These are phyloP conservation scores for Porphyridium purpureum DNA, from an alignment of 23 red algal species.

Conservation along the genomic window DNA sequence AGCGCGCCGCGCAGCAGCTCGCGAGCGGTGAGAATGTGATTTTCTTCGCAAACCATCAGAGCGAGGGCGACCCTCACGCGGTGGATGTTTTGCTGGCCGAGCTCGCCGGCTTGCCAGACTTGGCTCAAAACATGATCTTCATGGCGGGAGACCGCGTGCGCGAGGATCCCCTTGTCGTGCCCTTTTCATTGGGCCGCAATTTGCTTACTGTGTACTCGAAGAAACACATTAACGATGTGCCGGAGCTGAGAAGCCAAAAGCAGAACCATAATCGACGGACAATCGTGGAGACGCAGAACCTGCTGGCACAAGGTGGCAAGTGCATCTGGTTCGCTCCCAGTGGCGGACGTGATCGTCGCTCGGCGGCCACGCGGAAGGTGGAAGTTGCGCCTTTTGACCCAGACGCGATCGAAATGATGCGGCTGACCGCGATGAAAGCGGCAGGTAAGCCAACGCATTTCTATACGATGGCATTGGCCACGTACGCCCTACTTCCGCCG, in stretches of 20 bases:
- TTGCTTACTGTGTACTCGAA: constrained; percentile 98
- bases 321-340: constrained; percentile 88
- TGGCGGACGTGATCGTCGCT: constrained; percentile 78
- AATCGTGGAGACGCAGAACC: constrained; percentile 13
- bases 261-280: constrained; percentile 72
- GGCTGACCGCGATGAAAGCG: constrained; percentile 44
- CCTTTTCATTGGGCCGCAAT: constrained; percentile 74
- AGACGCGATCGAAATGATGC: constrained; percentile 75
- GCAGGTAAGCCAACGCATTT: constrained; percentile 60
- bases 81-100: constrained; percentile 58
- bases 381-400: constrained; percentile 63
- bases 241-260: constrained; percentile 63
- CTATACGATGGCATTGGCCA: constrained; percentile 88
- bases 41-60: constrained; percentile 91
- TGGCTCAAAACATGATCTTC: constrained; percentile 54
- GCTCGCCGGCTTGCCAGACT: constrained; percentile 8
- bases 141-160: constrained; percentile 98
- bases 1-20: constrained; percentile 19
- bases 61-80: constrained; percentile 89
- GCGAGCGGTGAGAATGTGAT: constrained; percentile 72
- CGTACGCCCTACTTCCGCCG: constrained; percentile 83
- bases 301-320: constrained; percentile 39
- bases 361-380: constrained; percentile 18
- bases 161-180: constrained; percentile 74
- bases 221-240: constrained; percentile 89